Evolutionary conservation across 345 rosid species (phyloP).

Genomic region (Erodium maritimum): DNA sequence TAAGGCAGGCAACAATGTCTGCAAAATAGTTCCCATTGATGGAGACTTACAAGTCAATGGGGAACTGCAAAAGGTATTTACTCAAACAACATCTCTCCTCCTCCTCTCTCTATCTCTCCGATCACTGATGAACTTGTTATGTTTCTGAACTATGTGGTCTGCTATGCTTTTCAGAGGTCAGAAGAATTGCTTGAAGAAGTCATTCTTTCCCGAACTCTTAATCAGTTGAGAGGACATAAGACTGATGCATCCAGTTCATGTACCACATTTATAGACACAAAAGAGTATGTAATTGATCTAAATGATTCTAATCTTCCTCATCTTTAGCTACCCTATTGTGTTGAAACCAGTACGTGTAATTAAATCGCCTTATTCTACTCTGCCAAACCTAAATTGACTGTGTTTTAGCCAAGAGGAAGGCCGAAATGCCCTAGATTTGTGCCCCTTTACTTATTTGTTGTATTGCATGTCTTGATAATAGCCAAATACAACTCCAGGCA

Average conservation of each 20-base stretch:
- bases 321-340: not conserved
- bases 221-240: constrained; percentile 36
- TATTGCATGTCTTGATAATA: not conserved
- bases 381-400: not conserved
- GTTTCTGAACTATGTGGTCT: constrained; percentile 13
- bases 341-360: constrained; percentile 3
- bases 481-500: too few species aligned
- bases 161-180: constrained; percentile 59
- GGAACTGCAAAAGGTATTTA: constrained; percentile 77
- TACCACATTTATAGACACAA: constrained; percentile 56
- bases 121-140: not conserved
- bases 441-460: not conserved
- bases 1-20: constrained; percentile 61
- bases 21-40: constrained; percentile 94
- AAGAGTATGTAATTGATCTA: constrained; percentile 48
- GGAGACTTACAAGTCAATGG: constrained; percentile 83
- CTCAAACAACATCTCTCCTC: not conserved
- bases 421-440: not conserved
- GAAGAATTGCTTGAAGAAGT: constrained; percentile 94
- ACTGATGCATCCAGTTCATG: constrained; percentile 35
- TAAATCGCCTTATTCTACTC: not conserved
- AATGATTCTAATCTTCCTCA: not conserved
- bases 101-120: not conserved
- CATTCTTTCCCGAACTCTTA: constrained; percentile 66
- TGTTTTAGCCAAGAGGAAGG: constrained; percentile 1